A percentile compares a stretch with the other conserved stretches of the same genome.
Evolutionary conservation across 352 stramenopile genomes (phyloP).

Genomic region (Blastocystis hominis): DNA sequence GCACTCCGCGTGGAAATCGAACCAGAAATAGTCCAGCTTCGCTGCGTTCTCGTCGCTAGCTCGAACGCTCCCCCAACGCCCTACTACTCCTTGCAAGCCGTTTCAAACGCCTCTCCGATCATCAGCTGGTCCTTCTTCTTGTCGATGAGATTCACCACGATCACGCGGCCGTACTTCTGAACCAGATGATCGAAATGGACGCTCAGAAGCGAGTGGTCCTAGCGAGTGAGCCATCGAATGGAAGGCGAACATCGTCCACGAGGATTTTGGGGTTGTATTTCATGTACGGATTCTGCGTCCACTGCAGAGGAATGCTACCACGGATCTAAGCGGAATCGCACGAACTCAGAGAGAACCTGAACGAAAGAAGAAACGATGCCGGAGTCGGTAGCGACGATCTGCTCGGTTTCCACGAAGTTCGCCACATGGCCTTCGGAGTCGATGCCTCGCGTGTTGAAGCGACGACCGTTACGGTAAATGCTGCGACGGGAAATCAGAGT

Average conservation of each 20-base stretch:
- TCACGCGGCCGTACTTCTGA: constrained; percentile 66
- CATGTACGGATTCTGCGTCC: constrained; percentile 76
- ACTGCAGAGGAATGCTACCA: constrained; percentile 85
- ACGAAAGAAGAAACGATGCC: constrained; percentile 67
- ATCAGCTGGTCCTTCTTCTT: constrained; percentile 80
- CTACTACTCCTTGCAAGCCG: constrained; percentile 52
- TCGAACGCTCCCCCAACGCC: neutral
- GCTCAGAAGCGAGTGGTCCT: neutral
- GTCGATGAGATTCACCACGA: constrained; percentile 86
- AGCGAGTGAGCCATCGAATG: constrained; percentile 57
- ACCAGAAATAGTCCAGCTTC: constrained; percentile 76
- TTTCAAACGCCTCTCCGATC: constrained; percentile 78
- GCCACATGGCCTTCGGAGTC: constrained; percentile 78
- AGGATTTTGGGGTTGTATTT: constrained; percentile 82
- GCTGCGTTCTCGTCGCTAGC: neutral
- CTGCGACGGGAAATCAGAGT: constrained; percentile 71
- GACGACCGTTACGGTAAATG: constrained; percentile 72
- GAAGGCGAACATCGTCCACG: constrained; percentile 64
- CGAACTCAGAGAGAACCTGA: constrained; percentile 56
- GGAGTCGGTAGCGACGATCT: constrained; percentile 73
- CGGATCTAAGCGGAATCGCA: constrained; percentile 68
- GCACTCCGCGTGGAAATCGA: constrained; percentile 91
- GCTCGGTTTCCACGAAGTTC: constrained; percentile 88
- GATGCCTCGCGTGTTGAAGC: constrained; percentile 82
- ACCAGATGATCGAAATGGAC: constrained; percentile 64